phyloP scores from a whole-genome alignment of 2,329 filamentous ascomycete genomes.

The Alternaria postmessia region DNA sequence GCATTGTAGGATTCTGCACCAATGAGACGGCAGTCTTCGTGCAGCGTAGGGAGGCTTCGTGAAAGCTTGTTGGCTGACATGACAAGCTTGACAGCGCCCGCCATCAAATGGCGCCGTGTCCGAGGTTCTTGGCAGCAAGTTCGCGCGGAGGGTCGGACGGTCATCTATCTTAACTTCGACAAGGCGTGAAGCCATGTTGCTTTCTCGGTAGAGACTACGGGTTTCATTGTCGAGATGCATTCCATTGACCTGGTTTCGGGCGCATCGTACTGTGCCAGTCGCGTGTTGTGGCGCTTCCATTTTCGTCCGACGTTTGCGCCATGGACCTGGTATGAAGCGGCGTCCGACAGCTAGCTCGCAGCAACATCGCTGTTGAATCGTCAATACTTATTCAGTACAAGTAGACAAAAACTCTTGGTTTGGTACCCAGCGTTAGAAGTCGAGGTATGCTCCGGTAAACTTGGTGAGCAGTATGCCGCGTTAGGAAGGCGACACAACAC shows the following conservation, averaged over 20 bases:
- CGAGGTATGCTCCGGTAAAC: background rate
- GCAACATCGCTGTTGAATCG: background rate
- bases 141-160: conserved; percentile 13
- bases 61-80: background rate
- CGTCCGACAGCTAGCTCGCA: background rate
- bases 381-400: background rate
- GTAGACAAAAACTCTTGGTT: background rate
- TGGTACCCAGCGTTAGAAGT: background rate
- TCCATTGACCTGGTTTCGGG: conserved; percentile 7
- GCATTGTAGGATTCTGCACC: background rate
- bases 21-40: background rate
- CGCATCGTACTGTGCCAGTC: background rate
- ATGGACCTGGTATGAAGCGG: background rate
- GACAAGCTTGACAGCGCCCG: conserved; percentile 2
- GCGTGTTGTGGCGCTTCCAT: background rate
- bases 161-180: background rate
- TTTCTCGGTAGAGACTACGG: background rate
- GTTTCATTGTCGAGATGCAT: background rate
- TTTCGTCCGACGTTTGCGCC: background rate
- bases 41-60: background rate
- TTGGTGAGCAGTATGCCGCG: background rate
- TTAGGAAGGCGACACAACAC: background rate
- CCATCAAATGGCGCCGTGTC: background rate
- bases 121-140: background rate
- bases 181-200: background rate